Percentiles rank a stretch among this genome's conserved stretches.
These are phyloP conservation scores for Starmerella bacillaris DNA, from an alignment of 805 yeast species.

Conservation along the genomic window DNA sequence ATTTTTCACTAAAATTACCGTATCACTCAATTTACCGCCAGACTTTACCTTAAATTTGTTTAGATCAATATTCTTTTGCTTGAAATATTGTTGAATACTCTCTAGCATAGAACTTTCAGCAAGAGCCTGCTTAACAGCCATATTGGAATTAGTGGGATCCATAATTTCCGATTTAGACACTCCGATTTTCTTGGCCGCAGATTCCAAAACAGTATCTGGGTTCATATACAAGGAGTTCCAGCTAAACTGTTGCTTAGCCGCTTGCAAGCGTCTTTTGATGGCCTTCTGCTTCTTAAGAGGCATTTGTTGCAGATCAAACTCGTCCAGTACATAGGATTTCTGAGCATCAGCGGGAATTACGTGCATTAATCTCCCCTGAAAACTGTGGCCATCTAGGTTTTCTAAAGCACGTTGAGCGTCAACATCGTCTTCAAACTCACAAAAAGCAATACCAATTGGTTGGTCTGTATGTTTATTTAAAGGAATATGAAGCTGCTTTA, in stretches of 20 bases:
- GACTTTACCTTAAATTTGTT: constrained; percentile 36
- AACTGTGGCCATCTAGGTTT: constrained; percentile 66
- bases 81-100: constrained; percentile 76
- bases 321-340: constrained; percentile 70
- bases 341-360: constrained; percentile 71
- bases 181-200: constrained; percentile 74
- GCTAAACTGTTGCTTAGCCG: constrained; percentile 69
- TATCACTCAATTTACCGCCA: constrained; percentile 55
- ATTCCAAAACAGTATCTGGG: constrained; percentile 76
- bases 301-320: constrained; percentile 73
- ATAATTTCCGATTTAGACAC: constrained; percentile 64
- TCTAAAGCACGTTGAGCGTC: constrained; percentile 64
- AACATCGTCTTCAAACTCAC: constrained; percentile 46
- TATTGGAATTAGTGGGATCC: constrained; percentile 68
- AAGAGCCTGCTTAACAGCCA: constrained; percentile 90
- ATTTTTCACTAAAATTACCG: constrained; percentile 67
- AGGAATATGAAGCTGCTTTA: constrained; percentile 85
- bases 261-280: constrained; percentile 64
- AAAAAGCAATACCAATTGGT: constrained; percentile 84
- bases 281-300: constrained; percentile 86
- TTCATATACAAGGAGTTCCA: constrained; percentile 92
- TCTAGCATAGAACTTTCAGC: constrained; percentile 94
- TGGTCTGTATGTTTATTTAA: constrained; percentile 75
- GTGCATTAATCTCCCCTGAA: constrained; percentile 86
- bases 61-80: constrained; percentile 67